Base-by-base conservation (phyloP, 1,284 basidiomycete genomes). In the Phylloporus sp. region DNA sequence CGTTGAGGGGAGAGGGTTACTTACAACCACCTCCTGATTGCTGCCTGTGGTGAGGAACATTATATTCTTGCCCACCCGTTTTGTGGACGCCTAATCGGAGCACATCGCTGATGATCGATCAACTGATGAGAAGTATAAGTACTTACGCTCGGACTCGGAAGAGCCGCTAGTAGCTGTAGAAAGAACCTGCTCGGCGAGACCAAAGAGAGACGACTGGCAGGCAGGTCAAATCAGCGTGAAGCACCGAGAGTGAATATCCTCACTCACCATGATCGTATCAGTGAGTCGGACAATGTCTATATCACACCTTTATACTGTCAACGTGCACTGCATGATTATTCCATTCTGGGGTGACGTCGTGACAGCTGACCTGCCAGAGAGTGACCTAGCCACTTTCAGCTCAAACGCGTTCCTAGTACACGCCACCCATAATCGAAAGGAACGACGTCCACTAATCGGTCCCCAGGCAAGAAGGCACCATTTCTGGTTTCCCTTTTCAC, bases 21-120 rank as follows among this genome's bases (percentile, higher is more conserved):
- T 68, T 63, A 84, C 79, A 72, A 17, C 77, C 64, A 13, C 77
- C 74, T 42, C 64, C 74, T 26, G 62, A 42, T 24, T 64, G 67
- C 51, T 71, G 65, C 0, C 68, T 59, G 47, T 85, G 74, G 63
- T 86, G 75, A 31, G 85, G 84, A 26, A 80, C 74, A 66, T 89
- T 90, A 71, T 82, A 86, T 69, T 89, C 84, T 3, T 83, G 78
- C 4, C 89, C 89, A 20, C 89, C 88, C 15, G 87, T 86, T 80
- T 81, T 85, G 47, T 42, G 59, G 59, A 63, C 64, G 29, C 64
- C 72, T 76, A 28, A 62, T 66, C 56, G 42, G 32, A 55, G 34
- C 31, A 53, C 17, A 63, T 66, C 62, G 32, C 39, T 39, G 42
- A n/a, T n/a, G n/a, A 67, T 66, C 64, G 50, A 68, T 68, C 58